Percentiles rank a stretch among this genome's conserved stretches.
phyloP scores from a whole-genome alignment of 75 land plant species.

The Picea sitchensis region DNA sequence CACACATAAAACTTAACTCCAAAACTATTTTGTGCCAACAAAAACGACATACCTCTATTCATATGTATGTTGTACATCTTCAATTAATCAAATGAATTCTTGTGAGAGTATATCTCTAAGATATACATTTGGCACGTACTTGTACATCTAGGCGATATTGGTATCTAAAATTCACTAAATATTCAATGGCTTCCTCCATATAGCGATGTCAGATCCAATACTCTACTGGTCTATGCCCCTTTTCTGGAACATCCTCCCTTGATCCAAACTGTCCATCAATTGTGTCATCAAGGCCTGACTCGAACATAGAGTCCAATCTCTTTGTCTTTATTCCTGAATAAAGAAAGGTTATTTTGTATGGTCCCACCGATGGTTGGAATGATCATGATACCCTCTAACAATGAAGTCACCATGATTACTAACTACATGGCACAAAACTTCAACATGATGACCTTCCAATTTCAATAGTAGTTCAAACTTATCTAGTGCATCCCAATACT shows the following conservation, averaged over 20 bases:
- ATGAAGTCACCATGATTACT: slow-evolving; percentile 90
- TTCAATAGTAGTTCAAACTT: slow-evolving; percentile 95
- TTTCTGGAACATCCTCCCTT: slow-evolving; percentile 72
- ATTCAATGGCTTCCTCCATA: slow-evolving; percentile 83
- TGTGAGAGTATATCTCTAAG: too few species aligned
- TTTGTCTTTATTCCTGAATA: slow-evolving; percentile 96
- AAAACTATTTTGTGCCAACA: too few species aligned
- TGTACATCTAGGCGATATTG: too few species aligned
- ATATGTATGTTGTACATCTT: too few species aligned
- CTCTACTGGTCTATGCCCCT: slow-evolving; percentile 33
- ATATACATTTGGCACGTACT: too few species aligned
- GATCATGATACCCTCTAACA: slow-evolving; percentile 94
- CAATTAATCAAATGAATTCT: too few species aligned
- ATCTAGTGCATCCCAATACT: slow-evolving; percentile 97
- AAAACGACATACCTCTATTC: too few species aligned
- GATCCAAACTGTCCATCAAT: slow-evolving; percentile 50
- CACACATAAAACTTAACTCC: too few species aligned
- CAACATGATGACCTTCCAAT: slow-evolving; percentile 94
- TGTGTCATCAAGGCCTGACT: slow-evolving; percentile 60
- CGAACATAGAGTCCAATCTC: slow-evolving; percentile 87
- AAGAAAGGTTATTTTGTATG: slow-evolving; percentile 97
- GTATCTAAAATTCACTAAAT: slow-evolving; percentile 10
- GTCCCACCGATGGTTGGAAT: slow-evolving; percentile 97
- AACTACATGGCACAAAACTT: slow-evolving; percentile 85
- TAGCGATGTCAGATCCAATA: slow-evolving; percentile 41